Evolutionary conservation across 2,329 filamentous ascomycete genomes (phyloP).

Genomic region (Paraconiothyrium brasiliense): DNA sequence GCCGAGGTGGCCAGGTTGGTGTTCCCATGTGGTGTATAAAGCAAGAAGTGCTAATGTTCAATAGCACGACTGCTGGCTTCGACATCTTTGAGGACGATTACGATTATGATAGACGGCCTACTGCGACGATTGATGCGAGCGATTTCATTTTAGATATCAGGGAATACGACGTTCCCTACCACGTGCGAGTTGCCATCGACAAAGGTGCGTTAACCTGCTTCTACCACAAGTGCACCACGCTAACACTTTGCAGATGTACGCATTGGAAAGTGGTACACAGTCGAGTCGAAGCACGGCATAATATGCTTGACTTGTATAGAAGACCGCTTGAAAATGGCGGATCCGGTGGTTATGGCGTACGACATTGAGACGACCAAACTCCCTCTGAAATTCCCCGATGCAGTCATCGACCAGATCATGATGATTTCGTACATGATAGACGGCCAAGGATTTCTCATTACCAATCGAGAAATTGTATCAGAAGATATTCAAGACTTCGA

Average conservation of each 20-base stretch:
- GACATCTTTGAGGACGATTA: slow-evolving; percentile 95
- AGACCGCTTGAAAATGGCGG: slow-evolving; percentile 86
- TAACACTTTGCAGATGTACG: slow-evolving; percentile 74
- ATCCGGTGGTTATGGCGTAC: slow-evolving; percentile 98
- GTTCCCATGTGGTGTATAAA: slow-evolving; percentile 15
- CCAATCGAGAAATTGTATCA: slow-evolving; percentile 95
- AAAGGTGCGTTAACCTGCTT: slow-evolving; percentile 65
- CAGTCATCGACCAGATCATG: slow-evolving; percentile 96
- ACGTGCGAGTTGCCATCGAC: slow-evolving; percentile 98
- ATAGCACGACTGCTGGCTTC: slow-evolving; percentile 79
- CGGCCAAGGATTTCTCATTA: slow-evolving; percentile 96
- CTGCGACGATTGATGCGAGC: slow-evolving; percentile 85
- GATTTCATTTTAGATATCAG: slow-evolving; percentile 98
- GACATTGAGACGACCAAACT: slow-evolving; percentile 98
- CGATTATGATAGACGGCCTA: slow-evolving; percentile 81
- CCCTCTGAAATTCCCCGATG: slow-evolving; percentile 95
- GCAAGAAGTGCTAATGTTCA: slow-evolving; percentile 27
- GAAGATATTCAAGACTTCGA: slow-evolving; percentile 98
- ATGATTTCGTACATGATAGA: slow-evolving; percentile 99
- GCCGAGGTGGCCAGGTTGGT: slow-evolving; percentile 89
- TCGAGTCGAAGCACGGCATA: slow-evolving; percentile 91
- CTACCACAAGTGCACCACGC: slow-evolving; percentile 2
- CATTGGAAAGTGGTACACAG: slow-evolving; percentile 95
- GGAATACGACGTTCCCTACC: slow-evolving; percentile 99
- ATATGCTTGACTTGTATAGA: slow-evolving; percentile 86